Conservation (phyloP, 768 basidiomycete species). For the Leccinum longicurvipes region DNA sequence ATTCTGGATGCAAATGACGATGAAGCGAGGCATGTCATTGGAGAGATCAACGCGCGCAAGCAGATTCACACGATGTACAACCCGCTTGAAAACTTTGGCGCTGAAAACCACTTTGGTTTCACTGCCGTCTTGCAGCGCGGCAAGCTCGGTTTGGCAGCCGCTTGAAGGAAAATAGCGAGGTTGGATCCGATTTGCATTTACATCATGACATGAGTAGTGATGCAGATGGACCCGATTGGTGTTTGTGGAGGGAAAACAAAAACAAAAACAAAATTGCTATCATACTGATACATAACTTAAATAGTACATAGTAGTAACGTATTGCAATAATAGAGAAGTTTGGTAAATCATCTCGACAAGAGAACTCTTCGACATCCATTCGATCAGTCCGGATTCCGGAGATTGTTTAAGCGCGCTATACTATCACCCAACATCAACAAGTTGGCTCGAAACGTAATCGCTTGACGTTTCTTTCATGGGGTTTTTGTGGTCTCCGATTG, state of each 20-base stretch:
- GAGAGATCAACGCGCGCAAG: slow-evolving; percentile 16
- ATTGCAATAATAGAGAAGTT: no score
- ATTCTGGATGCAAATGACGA: slow-evolving; percentile 2
- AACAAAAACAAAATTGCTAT: no score
- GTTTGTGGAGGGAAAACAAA: not conserved
- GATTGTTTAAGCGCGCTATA: no score
- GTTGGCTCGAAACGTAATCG: no score
- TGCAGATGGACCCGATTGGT: not conserved
- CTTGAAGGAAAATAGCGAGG: not conserved
- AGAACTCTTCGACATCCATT: no score
- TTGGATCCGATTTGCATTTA: not conserved
- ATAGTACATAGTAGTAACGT: no score
- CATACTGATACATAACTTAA: no score
- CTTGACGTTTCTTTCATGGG: no score
- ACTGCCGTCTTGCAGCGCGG: slow-evolving; percentile 4
- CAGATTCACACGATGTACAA: slow-evolving; percentile 15
- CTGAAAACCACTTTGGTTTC: slow-evolving; percentile 13
- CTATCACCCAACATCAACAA: no score
- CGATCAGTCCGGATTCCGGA: no score
- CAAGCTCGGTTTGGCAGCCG: not conserved
- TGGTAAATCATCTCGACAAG: no score
- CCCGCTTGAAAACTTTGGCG: slow-evolving; percentile 8
- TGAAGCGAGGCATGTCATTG: slow-evolving; percentile 9
- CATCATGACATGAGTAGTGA: not conserved
- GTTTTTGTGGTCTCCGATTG: no score